A percentile compares a stretch with the other conserved stretches of the same genome.
These are phyloP conservation scores for Dichotomocladium elegans DNA, from an alignment of 371 early-diverging fungal species.

Conservation along the genomic window DNA sequence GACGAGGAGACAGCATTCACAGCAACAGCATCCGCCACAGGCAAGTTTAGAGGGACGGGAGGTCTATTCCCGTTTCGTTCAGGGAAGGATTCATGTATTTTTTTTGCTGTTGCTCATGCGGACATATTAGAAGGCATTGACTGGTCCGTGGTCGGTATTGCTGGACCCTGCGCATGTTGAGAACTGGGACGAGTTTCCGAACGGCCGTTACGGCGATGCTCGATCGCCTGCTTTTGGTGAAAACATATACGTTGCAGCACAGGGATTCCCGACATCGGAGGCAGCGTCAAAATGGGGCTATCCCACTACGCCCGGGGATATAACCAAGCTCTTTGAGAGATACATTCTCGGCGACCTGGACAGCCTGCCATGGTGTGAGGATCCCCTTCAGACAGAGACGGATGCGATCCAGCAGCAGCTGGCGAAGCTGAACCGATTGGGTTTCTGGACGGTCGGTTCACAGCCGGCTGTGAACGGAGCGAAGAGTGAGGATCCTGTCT, in stretches of 20 bases:
- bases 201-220: slow-evolving; percentile 96
- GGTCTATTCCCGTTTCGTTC: too few relatives aligned
- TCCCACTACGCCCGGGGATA: slow-evolving; percentile 61
- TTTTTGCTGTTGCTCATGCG: too few relatives aligned
- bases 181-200: slow-evolving; percentile 96
- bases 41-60: too few relatives aligned
- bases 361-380: slow-evolving; percentile 90
- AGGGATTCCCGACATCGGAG: slow-evolving; percentile 56
- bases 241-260: slow-evolving; percentile 63
- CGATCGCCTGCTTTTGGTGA: slow-evolving; percentile 71
- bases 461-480: slow-evolving; percentile 95
- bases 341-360: slow-evolving; percentile 72
- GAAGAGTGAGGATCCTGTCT: slow-evolving; percentile 64
- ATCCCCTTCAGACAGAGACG: slow-evolving; percentile 74
- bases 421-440: slow-evolving; percentile 59
- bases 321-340: slow-evolving; percentile 66
- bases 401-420: slow-evolving; percentile 66
- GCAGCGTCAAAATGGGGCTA: slow-evolving; percentile 73
- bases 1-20: slow-evolving; percentile 15
- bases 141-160: too few relatives aligned
- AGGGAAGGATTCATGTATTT: too few relatives aligned
- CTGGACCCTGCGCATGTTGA: slow-evolving; percentile 43
- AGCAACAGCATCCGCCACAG: background rate
- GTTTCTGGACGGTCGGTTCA: slow-evolving; percentile 88
- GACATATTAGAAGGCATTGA: too few relatives aligned